Conservation (phyloP, 2,329 filamentous ascomycete species). For the Huntiella moniliformis region DNA sequence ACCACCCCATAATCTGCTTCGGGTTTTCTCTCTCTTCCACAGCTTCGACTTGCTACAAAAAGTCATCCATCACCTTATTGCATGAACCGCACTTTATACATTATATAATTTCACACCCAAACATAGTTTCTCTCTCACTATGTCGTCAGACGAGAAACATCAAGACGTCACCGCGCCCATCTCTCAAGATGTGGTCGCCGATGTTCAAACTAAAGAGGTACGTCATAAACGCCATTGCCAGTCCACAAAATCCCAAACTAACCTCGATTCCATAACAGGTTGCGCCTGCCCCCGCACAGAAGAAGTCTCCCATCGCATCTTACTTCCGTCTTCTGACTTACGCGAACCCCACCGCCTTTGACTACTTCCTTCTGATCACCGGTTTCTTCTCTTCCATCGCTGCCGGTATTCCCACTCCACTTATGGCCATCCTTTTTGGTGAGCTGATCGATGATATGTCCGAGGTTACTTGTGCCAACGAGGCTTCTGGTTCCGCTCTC, state of each 20-base stretch:
- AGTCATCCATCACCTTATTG: neutral
- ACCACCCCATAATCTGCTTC: neutral
- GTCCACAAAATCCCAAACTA: neutral
- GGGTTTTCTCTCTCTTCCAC: neutral
- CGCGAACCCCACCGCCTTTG: constrained; percentile 25
- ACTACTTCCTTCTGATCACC: constrained; percentile 23
- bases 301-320: constrained; percentile 19
- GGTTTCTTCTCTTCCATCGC: constrained; percentile 30
- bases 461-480: constrained; percentile 29
- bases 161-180: neutral
- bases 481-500: constrained; percentile 10
- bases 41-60: constrained; percentile 5
- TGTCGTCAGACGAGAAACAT: neutral
- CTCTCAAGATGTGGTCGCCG: neutral
- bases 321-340: constrained; percentile 26
- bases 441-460: constrained; percentile 44
- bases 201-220: constrained; percentile 2
- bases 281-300: neutral
- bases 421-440: constrained; percentile 46
- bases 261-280: neutral
- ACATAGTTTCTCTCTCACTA: neutral
- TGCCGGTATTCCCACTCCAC: constrained; percentile 42
- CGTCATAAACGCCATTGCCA: neutral
- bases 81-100: neutral
- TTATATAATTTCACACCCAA: neutral